A percentile compares a stretch with the other conserved stretches of the same genome.
Conservation (phyloP, 139 green algal species). For the Eudorina sp. region DNA sequence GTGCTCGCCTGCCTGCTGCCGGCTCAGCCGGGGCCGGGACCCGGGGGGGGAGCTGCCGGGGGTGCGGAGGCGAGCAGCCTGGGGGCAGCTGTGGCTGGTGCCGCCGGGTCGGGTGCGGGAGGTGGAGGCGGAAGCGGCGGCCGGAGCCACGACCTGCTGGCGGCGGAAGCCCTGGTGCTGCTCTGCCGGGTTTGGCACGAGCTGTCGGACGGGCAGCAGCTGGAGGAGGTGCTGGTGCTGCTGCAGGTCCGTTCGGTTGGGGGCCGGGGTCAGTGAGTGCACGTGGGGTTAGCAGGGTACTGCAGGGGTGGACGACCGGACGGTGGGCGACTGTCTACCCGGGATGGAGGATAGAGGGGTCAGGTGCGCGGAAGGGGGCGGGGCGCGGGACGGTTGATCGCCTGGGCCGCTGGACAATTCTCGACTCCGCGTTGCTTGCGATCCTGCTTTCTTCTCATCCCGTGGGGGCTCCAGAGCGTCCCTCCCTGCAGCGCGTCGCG, state of each 20-base stretch:
- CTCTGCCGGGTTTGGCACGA: constrained; percentile 52
- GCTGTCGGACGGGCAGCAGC: constrained; percentile 46
- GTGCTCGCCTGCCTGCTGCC: constrained; percentile 55
- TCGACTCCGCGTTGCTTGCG: no score
- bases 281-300: background rate
- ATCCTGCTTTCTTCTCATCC: no score
- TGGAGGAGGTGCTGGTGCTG: constrained; percentile 48
- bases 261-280: background rate
- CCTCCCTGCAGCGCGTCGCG: no score
- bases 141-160: constrained; percentile 62
- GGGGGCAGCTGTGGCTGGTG: background rate
- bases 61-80: background rate
- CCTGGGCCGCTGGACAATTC: no score
- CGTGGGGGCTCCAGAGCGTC: no score
- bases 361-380: no score
- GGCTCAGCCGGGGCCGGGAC: constrained; percentile 15
- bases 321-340: no score
- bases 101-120: background rate
- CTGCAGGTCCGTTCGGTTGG: constrained; percentile 34
- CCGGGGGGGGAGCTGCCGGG: background rate
- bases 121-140: constrained; percentile 42
- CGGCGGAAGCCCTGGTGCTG: constrained; percentile 57
- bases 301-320: no score
- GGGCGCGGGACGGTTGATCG: no score
- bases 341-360: no score